phyloP scores from a whole-genome alignment of 306 rosid species.

The Vicia villosa region DNA sequence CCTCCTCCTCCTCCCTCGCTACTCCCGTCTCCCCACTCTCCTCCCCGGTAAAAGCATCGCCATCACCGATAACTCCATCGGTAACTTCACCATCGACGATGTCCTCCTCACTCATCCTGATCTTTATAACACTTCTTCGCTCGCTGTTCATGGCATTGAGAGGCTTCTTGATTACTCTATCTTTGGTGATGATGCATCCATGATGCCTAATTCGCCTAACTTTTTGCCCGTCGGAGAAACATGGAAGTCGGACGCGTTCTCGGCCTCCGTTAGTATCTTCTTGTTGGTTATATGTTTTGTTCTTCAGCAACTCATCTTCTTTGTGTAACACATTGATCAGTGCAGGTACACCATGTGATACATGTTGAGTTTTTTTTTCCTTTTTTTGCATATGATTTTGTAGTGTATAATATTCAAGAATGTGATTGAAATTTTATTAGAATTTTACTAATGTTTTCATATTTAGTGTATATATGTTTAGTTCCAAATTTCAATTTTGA shows the following conservation, averaged over 20 bases:
- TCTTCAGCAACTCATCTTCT: constrained; percentile 1
- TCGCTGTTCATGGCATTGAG: constrained; percentile 59
- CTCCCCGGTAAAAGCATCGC: constrained; percentile 54
- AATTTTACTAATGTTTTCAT: too few species aligned
- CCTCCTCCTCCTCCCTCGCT: constrained; percentile 55
- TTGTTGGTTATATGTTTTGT: background rate
- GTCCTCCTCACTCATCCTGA: constrained; percentile 51
- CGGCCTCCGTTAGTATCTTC: background rate
- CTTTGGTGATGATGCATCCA: constrained; percentile 33
- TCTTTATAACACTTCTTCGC: constrained; percentile 44
- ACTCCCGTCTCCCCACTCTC: constrained; percentile 69
- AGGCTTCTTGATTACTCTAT: constrained; percentile 53
- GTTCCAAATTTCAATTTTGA: too few species aligned
- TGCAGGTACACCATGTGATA: background rate
- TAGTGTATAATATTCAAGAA: too few species aligned
- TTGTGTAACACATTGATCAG: background rate
- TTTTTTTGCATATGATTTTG: background rate
- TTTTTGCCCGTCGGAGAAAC: constrained; percentile 2
- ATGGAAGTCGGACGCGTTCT: background rate
- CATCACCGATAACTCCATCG: constrained; percentile 50
- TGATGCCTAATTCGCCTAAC: background rate
- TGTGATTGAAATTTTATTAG: too few species aligned
- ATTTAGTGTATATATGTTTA: too few species aligned
- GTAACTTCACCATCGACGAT: constrained; percentile 60
- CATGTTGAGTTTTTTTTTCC: too few species aligned